Base-by-base conservation (phyloP, 1,284 basidiomycete genomes). In the Lignosus rhinocerotis region DNA sequence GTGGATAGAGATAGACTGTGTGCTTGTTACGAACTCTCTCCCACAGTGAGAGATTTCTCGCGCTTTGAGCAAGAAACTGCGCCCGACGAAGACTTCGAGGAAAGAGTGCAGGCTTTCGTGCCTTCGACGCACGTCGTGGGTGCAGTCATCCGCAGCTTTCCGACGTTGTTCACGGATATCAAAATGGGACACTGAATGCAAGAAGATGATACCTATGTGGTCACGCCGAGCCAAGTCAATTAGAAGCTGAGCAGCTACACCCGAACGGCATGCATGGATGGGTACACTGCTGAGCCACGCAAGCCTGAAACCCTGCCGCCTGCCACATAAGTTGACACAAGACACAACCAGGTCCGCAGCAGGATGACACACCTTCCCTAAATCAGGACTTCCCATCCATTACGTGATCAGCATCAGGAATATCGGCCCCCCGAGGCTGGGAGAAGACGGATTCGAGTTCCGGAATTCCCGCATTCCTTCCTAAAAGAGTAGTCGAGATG, bases 1-100 rank as follows among this genome's bases (percentile, higher is more conserved):
- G 52, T 38, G 39, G 51, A 55, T 39, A 43, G 50, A 50, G 62
- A 57, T 55, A 61, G 45, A 49, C 55, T 51, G 38, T 51, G 30
- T 52, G 39, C 25, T 9, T 42, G 45, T 51, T 14, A 21, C 33
- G 33, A 25, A 36, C 36, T 30, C 34, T 41, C 25, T 64, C 63
- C 49, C 63, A 64, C 63, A 60, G 63, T 64, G 63, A 54, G 63
- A 64, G 55, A 34, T 49, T 60, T 57, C 58, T 57, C 60, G 63
- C 60, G 56, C 53, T 51, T 62, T 51, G 46, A 55, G 61, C 51
- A 47, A 39, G 44, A 30, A 30, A 36, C 31, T 42, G 57, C 41
- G 48, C 25, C 53, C 45, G 45, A 57, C 54, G 54, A 11, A 8
- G 12, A 33, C 16, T 21, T 41, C 38, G 44, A 36, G 39, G 30